Base-by-base conservation (phyloP, 192 early-diverging fungal species). In the Gigaspora rosea region DNA sequence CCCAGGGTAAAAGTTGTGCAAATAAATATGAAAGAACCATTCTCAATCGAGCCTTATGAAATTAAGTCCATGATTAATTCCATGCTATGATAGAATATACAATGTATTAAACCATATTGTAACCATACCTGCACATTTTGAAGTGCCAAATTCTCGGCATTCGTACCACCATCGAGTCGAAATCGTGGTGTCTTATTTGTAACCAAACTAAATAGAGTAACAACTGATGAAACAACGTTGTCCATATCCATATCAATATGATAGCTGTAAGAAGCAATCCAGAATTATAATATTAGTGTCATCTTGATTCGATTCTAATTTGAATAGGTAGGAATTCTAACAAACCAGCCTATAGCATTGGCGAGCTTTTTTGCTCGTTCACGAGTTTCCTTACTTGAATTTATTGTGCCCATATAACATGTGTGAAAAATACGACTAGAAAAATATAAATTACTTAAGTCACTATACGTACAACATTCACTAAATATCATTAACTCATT, bases 1-100 rank as follows among this genome's bases (percentile, higher is more conserved):
- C 87, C 97, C 97, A 99, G 8, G 94, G 92, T n/a, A 99, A 84
- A 15, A 99, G 87, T 67, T 97, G 95, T 0, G 97, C 97, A 85
- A 99, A 92, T 67, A 99, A 79, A 78, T 99, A 99, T 6, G 97
- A 88, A 18, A 98, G 72, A 8, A 99, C 90, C 97, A 99, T 99
- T 58, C 97, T 89, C 58, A 95, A 86, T 36, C 97, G 89, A 8
- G 97, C 97, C 88, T 92, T 73, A 69, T 50, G 22, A 9, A 18
- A 62, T 48, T 32, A 13, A 16, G n/a, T 47, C 49, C n/a, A 22
- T 20, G 11, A 67, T 0, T 15, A 20, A 46, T 13, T 47, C 12
- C 12, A 18, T 15, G 12, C 4, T 56, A 56, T 61, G 15, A 8
- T 61, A 8, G 16, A 20, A 67, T 11, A 67, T 46, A 67, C 16